Percentiles rank a stretch among this genome's conserved stretches.
Evolutionary conservation across 768 basidiomycete species (phyloP).

Genomic region (Hericium coralloides): DNA sequence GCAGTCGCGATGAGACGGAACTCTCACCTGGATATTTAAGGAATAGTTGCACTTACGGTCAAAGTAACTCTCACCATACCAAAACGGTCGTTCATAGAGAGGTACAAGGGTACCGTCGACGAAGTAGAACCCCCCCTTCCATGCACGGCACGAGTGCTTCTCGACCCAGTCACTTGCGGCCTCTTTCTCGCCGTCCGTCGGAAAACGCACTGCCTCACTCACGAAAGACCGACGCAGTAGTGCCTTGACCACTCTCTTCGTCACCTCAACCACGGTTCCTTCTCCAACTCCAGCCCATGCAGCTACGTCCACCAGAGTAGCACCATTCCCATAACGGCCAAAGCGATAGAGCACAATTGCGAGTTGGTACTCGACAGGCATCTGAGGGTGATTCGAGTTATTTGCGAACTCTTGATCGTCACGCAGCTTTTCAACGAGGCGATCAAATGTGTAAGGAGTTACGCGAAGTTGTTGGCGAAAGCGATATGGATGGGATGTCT

Average conservation of each 20-base stretch:
- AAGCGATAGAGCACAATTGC: slow-evolving; percentile 31
- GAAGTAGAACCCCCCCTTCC: not conserved
- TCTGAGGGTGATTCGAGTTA: slow-evolving; percentile 19
- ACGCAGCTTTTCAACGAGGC: slow-evolving; percentile 16
- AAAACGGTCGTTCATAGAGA: not conserved
- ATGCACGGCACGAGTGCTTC: not conserved
- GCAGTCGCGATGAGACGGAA: not conserved
- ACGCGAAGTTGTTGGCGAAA: slow-evolving; percentile 25
- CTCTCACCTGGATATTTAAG: not conserved
- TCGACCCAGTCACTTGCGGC: not conserved
- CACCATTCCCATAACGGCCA: slow-evolving; percentile 32
- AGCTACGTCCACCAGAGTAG: slow-evolving; percentile 22
- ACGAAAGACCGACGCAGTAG: not conserved
- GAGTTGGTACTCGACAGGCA: slow-evolving; percentile 23
- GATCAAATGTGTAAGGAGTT: slow-evolving; percentile 27
- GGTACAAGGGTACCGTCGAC: not conserved
- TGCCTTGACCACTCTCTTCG: not conserved
- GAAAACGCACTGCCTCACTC: not conserved
- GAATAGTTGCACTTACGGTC: not conserved
- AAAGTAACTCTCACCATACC: not conserved
- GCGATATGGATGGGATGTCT: not conserved
- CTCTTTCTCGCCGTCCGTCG: not conserved
- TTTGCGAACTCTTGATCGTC: slow-evolving; percentile 21
- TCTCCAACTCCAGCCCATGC: slow-evolving; percentile 28
- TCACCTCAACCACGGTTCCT: not conserved